Evolutionary conservation across 768 basidiomycete genomes (phyloP).

Genomic region (Pholiota molesta): DNA sequence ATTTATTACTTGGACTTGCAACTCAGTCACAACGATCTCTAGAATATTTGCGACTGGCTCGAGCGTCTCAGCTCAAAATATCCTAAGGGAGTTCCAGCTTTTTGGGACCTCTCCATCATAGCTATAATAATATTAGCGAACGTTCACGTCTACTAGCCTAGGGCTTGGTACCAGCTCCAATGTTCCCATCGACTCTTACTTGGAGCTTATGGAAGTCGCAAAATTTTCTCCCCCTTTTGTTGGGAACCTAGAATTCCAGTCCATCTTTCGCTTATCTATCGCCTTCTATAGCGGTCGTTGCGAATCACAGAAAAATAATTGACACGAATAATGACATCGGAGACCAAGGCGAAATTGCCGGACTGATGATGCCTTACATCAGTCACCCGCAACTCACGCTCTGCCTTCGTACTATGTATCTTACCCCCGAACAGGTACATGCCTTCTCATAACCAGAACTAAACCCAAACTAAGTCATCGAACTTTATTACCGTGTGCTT

Average conservation of each 20-base stretch:
- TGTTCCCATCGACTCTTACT: background rate
- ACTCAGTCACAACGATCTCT: too few relatives aligned
- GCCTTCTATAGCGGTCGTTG: background rate
- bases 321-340: background rate
- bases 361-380: background rate
- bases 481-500: too few relatives aligned
- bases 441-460: background rate
- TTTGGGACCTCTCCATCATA: background rate
- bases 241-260: background rate
- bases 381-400: background rate
- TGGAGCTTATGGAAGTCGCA: background rate
- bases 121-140: too few relatives aligned
- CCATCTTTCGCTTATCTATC: background rate
- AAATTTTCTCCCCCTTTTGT: background rate
- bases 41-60: too few relatives aligned
- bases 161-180: background rate
- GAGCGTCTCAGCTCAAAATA: background rate
- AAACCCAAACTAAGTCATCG: too few relatives aligned
- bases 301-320: background rate
- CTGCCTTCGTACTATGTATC: background rate
- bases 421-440: background rate
- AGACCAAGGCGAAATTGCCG: conserved; percentile 1
- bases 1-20: too few relatives aligned
- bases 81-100: background rate
- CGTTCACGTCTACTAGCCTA: too few relatives aligned